Evolutionary conservation across 352 stramenopile species (phyloP).

Genomic region (Phytophthora pseudosyringae): DNA sequence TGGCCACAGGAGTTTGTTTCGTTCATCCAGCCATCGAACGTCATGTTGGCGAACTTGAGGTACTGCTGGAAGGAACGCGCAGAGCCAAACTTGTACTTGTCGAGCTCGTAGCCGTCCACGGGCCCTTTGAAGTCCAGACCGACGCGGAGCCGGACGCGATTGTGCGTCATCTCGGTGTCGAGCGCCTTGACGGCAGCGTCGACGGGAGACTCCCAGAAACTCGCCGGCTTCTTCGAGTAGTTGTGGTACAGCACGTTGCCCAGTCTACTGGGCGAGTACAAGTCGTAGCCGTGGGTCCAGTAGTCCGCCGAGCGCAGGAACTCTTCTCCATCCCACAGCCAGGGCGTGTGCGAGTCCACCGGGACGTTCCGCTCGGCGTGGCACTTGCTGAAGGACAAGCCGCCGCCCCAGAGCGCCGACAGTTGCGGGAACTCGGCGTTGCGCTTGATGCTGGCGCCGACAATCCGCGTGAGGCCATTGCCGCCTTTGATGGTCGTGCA

Average conservation of each 20-base stretch:
- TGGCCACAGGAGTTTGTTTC: slow-evolving; percentile 62
- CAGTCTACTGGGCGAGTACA: slow-evolving; percentile 60
- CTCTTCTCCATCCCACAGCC: slow-evolving; percentile 70
- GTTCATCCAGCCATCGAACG: slow-evolving; percentile 50
- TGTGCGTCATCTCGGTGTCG: slow-evolving; percentile 56
- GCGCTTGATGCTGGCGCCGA: slow-evolving; percentile 78
- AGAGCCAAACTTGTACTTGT: slow-evolving; percentile 55
- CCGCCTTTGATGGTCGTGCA: slow-evolving; percentile 70
- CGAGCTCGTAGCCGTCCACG: slow-evolving; percentile 56
- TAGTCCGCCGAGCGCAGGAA: slow-evolving; percentile 61
- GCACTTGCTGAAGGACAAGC: slow-evolving; percentile 81
- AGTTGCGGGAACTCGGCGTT: slow-evolving; percentile 70
- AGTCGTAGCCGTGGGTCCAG: slow-evolving; percentile 69
- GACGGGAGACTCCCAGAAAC: slow-evolving; percentile 55
- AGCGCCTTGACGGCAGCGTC: slow-evolving; percentile 40
- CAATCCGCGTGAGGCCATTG: slow-evolving; percentile 65
- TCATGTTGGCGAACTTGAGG: slow-evolving; percentile 60
- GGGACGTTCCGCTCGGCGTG: slow-evolving; percentile 71
- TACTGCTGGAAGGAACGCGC: slow-evolving; percentile 59
- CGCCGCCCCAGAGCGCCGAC: slow-evolving; percentile 67
- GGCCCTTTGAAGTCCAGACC: slow-evolving; percentile 56
- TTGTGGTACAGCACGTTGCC: slow-evolving; percentile 71
- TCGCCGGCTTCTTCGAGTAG: slow-evolving; percentile 63
- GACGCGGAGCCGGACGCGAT: slow-evolving; percentile 55
- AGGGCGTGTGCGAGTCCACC: slow-evolving; percentile 74